phyloP scores from a whole-genome alignment of 2,329 filamentous ascomycete species.

The Massarina eburnea region DNA sequence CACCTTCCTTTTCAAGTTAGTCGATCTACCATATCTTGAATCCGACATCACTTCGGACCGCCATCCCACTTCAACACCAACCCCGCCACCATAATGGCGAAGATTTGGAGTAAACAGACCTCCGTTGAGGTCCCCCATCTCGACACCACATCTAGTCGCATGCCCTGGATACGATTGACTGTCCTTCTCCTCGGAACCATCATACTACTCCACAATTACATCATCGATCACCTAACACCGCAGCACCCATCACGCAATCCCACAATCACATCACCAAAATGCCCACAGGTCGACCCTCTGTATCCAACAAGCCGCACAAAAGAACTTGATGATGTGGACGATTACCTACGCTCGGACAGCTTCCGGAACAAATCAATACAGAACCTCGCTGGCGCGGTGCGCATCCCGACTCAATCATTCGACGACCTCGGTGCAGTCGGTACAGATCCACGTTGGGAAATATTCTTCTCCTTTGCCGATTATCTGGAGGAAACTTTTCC shows the following conservation, averaged over 20 bases:
- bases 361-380: slow-evolving; percentile 37
- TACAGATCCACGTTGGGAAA: slow-evolving; percentile 60
- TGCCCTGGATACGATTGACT: slow-evolving; percentile 5
- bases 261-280: slow-evolving; percentile 15
- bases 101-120: slow-evolving; percentile 13
- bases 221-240: slow-evolving; percentile 8
- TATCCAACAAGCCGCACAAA: slow-evolving; percentile 24
- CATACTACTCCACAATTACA: slow-evolving; percentile 16
- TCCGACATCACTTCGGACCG: slow-evolving; percentile 6
- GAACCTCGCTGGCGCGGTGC: slow-evolving; percentile 51
- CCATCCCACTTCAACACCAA: slow-evolving; percentile 4
- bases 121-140: slow-evolving; percentile 1
- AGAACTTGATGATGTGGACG: slow-evolving; percentile 31
- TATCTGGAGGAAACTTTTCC: slow-evolving; percentile 36
- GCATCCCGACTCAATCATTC: slow-evolving; percentile 58
- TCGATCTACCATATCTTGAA: not conserved
- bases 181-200: slow-evolving; percentile 11
- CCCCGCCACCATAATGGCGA: slow-evolving; percentile 16
- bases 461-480: slow-evolving; percentile 57
- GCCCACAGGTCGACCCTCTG: slow-evolving; percentile 32
- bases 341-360: slow-evolving; percentile 26
- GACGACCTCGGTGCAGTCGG: slow-evolving; percentile 59
- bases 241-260: slow-evolving; percentile 1
- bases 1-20: slow-evolving; percentile 29
- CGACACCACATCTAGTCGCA: slow-evolving; percentile 5